Percentiles rank a stretch among this genome's conserved stretches.
phyloP scores from a whole-genome alignment of 1,139 yeast species.

The Pichiaceae sp. region DNA sequence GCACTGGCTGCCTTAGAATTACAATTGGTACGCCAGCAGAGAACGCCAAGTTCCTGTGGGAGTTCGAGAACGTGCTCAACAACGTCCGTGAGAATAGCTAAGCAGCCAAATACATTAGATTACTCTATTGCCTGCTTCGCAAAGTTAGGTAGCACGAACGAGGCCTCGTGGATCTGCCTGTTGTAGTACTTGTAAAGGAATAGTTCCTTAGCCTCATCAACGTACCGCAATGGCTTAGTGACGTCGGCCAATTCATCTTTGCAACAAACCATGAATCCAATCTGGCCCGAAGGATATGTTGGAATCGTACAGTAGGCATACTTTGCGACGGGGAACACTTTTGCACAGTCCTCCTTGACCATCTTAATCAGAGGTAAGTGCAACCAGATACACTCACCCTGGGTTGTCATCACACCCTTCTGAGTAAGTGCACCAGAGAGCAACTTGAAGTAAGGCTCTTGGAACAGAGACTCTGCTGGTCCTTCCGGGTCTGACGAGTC shows the following conservation, averaged over 20 bases:
- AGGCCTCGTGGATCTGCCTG: conserved; percentile 69
- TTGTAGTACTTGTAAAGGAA: conserved; percentile 72
- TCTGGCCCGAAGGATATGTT: conserved; percentile 89
- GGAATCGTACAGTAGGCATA: conserved; percentile 87
- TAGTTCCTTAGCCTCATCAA: conserved; percentile 55
- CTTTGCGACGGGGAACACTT: conserved; percentile 81
- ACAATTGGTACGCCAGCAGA: conserved; percentile 81
- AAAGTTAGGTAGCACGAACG: conserved; percentile 84
- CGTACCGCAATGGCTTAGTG: conserved; percentile 57
- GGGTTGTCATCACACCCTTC: conserved; percentile 88
- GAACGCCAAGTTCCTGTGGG: conserved; percentile 47
- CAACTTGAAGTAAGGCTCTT: conserved; percentile 76
- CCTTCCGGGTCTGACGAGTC: conserved; percentile 97
- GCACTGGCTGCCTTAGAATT: conserved; percentile 78
- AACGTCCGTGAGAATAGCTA: conserved; percentile 6
- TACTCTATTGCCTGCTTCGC: conserved; percentile 37
- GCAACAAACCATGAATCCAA: conserved; percentile 89
- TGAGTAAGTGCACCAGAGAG: conserved; percentile 68
- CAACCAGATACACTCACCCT: conserved; percentile 80
- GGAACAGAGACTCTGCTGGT: conserved; percentile 86
- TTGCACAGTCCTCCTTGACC: conserved; percentile 64
- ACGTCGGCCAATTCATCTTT: conserved; percentile 62
- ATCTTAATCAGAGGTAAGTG: conserved; percentile 73
- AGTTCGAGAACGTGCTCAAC: conserved; percentile 34
- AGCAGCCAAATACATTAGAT: background rate